A percentile compares a stretch with the other conserved stretches of the same genome.
Conservation (phyloP, 2,329 filamentous ascomycete species). For the Aureobasidium vineae region DNA sequence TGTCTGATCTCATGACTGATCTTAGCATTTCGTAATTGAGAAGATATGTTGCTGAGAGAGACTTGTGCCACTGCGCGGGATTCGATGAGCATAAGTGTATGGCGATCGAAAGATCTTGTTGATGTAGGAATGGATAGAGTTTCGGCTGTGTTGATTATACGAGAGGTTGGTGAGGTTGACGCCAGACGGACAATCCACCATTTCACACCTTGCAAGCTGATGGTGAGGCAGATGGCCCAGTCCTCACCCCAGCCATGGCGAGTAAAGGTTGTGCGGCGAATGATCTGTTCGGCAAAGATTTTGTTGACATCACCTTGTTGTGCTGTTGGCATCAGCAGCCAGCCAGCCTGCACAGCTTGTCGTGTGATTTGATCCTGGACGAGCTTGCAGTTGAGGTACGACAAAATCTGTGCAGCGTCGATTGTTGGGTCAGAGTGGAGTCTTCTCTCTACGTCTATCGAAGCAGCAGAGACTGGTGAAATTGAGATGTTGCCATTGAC, state of each 20-base stretch:
- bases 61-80: constrained; percentile 41
- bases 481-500: constrained; percentile 74
- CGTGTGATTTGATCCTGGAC: constrained; percentile 61
- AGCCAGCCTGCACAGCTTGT: constrained; percentile 62
- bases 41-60: constrained; percentile 34
- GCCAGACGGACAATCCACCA: constrained; percentile 74
- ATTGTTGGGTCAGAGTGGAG: constrained; percentile 63
- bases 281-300: constrained; percentile 62
- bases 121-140: constrained; percentile 21
- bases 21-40: constrained; percentile 31
- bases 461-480: constrained; percentile 52
- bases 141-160: constrained; percentile 31
- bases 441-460: constrained; percentile 57
- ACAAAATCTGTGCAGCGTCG: constrained; percentile 59
- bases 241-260: constrained; percentile 67
- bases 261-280: constrained; percentile 67
- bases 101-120: constrained; percentile 26
- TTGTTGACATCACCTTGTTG: constrained; percentile 57
- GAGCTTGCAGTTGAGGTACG: constrained; percentile 61
- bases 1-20: constrained; percentile 31
- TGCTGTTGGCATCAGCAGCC: constrained; percentile 53
- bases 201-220: constrained; percentile 69
- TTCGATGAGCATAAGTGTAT: constrained; percentile 39
- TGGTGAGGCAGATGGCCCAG: constrained; percentile 71
- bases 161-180: constrained; percentile 34